Percentiles rank a stretch among this genome's conserved stretches.
Evolutionary conservation across 768 basidiomycete genomes (phyloP).

Genomic region (Termitomyces sp.): DNA sequence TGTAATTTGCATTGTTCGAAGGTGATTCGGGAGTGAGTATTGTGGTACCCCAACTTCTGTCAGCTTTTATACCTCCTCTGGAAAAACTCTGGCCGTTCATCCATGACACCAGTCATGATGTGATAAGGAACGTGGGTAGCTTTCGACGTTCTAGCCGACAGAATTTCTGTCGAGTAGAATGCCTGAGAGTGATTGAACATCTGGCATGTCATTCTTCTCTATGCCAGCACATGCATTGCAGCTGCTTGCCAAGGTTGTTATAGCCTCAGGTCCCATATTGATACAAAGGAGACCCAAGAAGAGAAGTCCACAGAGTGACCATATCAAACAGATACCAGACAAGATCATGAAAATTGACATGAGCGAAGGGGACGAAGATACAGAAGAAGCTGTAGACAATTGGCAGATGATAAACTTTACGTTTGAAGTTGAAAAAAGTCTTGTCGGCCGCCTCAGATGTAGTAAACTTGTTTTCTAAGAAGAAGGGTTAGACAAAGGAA

Average conservation of each 20-base stretch:
- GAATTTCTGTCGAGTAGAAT: background rate
- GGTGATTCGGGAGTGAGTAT: background rate
- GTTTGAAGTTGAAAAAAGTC: too few relatives aligned
- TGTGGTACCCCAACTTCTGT: background rate
- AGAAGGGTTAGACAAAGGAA: too few relatives aligned
- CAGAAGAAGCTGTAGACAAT: too few relatives aligned
- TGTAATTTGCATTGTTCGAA: background rate
- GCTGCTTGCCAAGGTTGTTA: background rate
- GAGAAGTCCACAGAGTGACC: background rate
- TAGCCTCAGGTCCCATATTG: background rate
- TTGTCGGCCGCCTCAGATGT: too few relatives aligned
- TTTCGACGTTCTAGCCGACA: background rate
- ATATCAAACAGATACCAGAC: constrained; percentile 1
- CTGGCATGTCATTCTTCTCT: background rate
- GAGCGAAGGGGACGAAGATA: background rate
- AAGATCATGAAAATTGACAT: constrained; percentile 4
- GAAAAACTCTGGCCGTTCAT: background rate
- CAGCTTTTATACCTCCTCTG: background rate
- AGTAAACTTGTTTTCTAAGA: too few relatives aligned
- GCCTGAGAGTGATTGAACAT: background rate
- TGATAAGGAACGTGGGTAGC: background rate
- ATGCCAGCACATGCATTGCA: background rate
- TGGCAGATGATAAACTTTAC: too few relatives aligned
- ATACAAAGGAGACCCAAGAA: background rate
- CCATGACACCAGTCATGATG: background rate